Evolutionary conservation across 192 early-diverging fungal genomes (phyloP).

Genomic region (Dissophora ornata): DNA sequence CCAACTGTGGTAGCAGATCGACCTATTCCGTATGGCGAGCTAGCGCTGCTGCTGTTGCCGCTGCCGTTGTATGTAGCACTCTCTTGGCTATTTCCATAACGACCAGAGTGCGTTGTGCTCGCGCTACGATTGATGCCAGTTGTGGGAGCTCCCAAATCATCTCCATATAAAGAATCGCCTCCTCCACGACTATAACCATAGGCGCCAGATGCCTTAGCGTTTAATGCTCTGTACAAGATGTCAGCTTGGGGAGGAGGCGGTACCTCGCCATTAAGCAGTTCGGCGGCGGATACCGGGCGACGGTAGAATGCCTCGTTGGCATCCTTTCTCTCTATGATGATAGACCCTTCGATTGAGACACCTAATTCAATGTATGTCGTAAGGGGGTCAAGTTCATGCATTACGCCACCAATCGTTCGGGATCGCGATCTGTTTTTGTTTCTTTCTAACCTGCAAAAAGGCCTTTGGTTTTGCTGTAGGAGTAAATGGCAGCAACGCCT

Average conservation of each 20-base stretch:
- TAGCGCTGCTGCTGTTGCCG: neutral
- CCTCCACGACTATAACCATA: neutral
- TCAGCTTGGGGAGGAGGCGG: constrained; percentile 85
- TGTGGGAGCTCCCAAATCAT: no score
- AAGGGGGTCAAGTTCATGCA: no score
- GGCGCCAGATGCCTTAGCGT: constrained; percentile 21
- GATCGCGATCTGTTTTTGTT: neutral
- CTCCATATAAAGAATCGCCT: no score
- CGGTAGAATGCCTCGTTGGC: constrained; percentile 89
- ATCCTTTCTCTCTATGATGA: constrained; percentile 84
- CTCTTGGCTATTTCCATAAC: constrained; percentile 11
- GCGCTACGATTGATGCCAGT: constrained; percentile 10
- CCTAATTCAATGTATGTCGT: neutral
- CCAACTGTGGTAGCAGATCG: neutral
- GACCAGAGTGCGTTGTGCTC: neutral
- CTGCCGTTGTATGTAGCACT: neutral
- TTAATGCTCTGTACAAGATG: constrained; percentile 37
- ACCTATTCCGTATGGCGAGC: neutral
- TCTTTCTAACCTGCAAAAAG: constrained; percentile 81
- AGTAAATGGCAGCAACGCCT: constrained; percentile 89
- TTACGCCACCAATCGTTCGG: constrained; percentile 6
- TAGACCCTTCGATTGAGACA: constrained; percentile 64
- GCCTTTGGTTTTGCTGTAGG: constrained; percentile 91
- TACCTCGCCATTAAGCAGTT: constrained; percentile 81
- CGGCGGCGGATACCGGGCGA: constrained; percentile 77